Evolutionary conservation across 2,329 filamentous ascomycete genomes (phyloP).

Genomic region (Tolypocladium pustulatum): DNA sequence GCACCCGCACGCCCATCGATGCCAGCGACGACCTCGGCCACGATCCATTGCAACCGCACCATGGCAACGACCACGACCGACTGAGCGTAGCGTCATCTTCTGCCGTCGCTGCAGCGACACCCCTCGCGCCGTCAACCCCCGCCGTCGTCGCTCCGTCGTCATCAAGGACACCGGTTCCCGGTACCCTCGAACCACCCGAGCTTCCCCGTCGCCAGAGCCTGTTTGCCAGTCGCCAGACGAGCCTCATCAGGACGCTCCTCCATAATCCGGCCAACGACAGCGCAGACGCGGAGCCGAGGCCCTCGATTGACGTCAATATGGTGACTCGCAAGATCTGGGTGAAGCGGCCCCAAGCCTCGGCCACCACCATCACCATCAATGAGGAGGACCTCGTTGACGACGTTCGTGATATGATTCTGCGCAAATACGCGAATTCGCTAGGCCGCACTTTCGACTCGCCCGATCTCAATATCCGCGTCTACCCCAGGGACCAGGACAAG

Average conservation of each 20-base stretch:
- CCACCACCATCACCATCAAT: slow-evolving; percentile 74
- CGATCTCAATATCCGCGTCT: slow-evolving; percentile 72
- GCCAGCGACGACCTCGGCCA: slow-evolving; percentile 9
- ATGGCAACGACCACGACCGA: slow-evolving; percentile 13
- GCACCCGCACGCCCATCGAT: slow-evolving; percentile 7
- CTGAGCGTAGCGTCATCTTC: slow-evolving; percentile 14
- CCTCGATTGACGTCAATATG: slow-evolving; percentile 38
- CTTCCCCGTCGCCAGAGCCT: slow-evolving; percentile 19
- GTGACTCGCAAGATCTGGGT: slow-evolving; percentile 86
- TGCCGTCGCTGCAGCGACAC: neutral
- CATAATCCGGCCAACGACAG: slow-evolving; percentile 10
- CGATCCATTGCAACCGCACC: slow-evolving; percentile 1
- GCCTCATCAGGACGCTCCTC: slow-evolving; percentile 20
- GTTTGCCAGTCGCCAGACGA: slow-evolving; percentile 26
- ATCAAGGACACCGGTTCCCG: slow-evolving; percentile 5
- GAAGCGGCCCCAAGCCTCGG: slow-evolving; percentile 72
- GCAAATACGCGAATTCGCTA: slow-evolving; percentile 89
- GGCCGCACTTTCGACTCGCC: slow-evolving; percentile 84
- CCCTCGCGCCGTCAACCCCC: slow-evolving; percentile 12
- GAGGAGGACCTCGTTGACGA: slow-evolving; percentile 93
- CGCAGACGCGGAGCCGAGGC: slow-evolving; percentile 9
- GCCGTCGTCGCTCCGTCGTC: slow-evolving; percentile 7
- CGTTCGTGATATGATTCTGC: slow-evolving; percentile 81
- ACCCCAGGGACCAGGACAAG: slow-evolving; percentile 52
- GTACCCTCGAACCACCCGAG: slow-evolving; percentile 10